These are phyloP conservation scores for Tricholoma sp. DNA, from an alignment of 768 basidiomycete species.

Conservation along the genomic window DNA sequence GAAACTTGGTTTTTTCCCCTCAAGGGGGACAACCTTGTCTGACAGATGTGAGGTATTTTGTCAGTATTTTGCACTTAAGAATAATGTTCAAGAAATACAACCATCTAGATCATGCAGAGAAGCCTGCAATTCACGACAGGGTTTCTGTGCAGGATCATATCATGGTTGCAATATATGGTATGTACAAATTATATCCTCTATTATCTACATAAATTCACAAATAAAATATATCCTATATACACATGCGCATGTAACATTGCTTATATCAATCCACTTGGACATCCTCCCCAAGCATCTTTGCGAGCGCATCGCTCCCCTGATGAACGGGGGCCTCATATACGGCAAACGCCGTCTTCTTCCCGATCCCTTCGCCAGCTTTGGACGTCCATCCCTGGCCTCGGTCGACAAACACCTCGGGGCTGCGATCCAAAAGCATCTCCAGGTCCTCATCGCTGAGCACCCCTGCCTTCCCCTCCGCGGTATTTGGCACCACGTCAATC, in stretches of 20 bases:
- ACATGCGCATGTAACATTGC: background rate
- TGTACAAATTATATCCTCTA: background rate
- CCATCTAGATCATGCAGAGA: too few relatives aligned
- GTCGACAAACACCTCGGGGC: constrained; percentile 65
- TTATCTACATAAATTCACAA: background rate
- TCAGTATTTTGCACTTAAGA: too few relatives aligned
- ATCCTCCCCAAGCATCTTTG: constrained; percentile 60
- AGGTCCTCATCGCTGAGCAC: constrained; percentile 83
- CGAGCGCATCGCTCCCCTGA: constrained; percentile 62
- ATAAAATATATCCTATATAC: background rate
- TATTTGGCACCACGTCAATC: constrained; percentile 79
- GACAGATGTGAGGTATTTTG: too few relatives aligned
- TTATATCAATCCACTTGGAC: constrained; percentile 1
- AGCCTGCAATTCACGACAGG: too few relatives aligned
- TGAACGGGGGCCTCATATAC: constrained; percentile 68
- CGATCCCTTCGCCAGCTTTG: constrained; percentile 18
- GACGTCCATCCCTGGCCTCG: constrained; percentile 75
- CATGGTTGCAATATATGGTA: too few relatives aligned
- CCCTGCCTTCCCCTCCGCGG: constrained; percentile 59
- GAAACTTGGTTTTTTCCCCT: too few relatives aligned
- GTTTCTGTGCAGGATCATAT: too few relatives aligned
- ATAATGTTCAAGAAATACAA: too few relatives aligned
- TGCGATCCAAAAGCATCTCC: constrained; percentile 73
- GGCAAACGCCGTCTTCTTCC: constrained; percentile 60
- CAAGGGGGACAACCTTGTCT: too few relatives aligned